Evolutionary conservation across 176 grass and related monocot species (phyloP).

Genomic region (Phoenix dactylifera): DNA sequence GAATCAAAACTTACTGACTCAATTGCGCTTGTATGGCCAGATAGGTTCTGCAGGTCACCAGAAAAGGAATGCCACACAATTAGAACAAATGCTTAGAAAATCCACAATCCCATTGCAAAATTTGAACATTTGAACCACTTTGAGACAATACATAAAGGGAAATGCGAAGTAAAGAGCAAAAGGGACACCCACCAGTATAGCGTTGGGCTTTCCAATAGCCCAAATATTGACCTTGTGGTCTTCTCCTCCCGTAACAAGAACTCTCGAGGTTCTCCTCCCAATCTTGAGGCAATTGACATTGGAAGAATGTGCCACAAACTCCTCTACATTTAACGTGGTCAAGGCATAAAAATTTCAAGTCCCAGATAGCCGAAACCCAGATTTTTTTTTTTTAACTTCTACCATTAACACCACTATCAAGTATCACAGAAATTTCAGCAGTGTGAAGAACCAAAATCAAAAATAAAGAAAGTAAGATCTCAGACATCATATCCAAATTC

Average conservation of each 20-base stretch:
- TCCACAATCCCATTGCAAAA: too few species aligned
- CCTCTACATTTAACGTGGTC: slow-evolving; percentile 59
- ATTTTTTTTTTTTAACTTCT: too few species aligned
- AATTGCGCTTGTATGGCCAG: slow-evolving; percentile 83
- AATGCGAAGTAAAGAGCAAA: neutral
- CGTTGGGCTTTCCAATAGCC: slow-evolving; percentile 94
- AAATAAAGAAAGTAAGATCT: neutral
- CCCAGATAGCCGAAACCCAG: neutral
- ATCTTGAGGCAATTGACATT: slow-evolving; percentile 99
- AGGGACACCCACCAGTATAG: slow-evolving; percentile 53
- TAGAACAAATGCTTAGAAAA: too few species aligned
- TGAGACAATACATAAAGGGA: too few species aligned
- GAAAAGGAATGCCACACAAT: too few species aligned
- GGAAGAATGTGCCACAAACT: slow-evolving; percentile 95
- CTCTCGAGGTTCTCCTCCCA: slow-evolving; percentile 80
- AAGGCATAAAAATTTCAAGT: slow-evolving; percentile 27
- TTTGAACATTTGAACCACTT: too few species aligned
- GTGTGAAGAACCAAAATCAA: too few species aligned
- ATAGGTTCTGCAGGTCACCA: slow-evolving; percentile 57
- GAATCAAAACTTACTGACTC: slow-evolving; percentile 86
- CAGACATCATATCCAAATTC: neutral
- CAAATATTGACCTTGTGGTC: slow-evolving; percentile 95
- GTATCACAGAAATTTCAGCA: too few species aligned
- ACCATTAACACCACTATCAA: too few species aligned
- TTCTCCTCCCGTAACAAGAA: slow-evolving; percentile 92